A percentile compares a stretch with the other conserved stretches of the same genome.
These are phyloP conservation scores for Limtongia smithiae DNA, from an alignment of 805 yeast species.

Conservation along the genomic window DNA sequence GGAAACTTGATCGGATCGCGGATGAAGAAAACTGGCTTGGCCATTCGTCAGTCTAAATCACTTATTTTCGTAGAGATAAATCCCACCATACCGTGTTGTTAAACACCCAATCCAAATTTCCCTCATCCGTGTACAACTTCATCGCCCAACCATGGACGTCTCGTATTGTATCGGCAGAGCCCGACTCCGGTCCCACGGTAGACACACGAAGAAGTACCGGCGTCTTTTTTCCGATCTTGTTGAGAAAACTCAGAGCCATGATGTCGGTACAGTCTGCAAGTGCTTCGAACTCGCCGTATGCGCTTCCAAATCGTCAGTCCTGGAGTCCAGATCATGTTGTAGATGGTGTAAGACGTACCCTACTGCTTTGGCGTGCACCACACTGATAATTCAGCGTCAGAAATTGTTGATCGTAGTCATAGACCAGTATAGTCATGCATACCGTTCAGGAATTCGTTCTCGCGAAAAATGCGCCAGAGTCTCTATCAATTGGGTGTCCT, in stretches of 20 bases:
- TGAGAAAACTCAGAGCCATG: constrained; percentile 64
- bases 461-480: no score
- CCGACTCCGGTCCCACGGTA: constrained; percentile 82
- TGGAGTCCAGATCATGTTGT: not conserved
- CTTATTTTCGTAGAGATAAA: not conserved
- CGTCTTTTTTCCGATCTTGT: constrained; percentile 69
- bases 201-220: constrained; percentile 63
- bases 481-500: no score
- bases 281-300: constrained; percentile 80
- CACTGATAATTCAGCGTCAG: no score
- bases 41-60: not conserved
- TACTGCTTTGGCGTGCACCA: constrained; percentile 90
- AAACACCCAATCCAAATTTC: constrained; percentile 79
- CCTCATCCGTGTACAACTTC: constrained; percentile 79
- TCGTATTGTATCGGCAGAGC: constrained; percentile 78
- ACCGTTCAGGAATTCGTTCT: no score
- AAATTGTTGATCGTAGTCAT: no score
- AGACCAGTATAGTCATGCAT: no score
- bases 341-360: constrained; percentile 34
- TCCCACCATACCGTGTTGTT: constrained; percentile 53
- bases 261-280: constrained; percentile 79
- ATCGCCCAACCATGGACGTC: constrained; percentile 85
- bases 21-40: constrained; percentile 66
- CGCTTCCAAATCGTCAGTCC: constrained; percentile 41
- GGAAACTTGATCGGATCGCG: constrained; percentile 87